Base-by-base conservation (phyloP, 2,329 filamentous ascomycete species). In the Arthrinium phaeospermum region DNA sequence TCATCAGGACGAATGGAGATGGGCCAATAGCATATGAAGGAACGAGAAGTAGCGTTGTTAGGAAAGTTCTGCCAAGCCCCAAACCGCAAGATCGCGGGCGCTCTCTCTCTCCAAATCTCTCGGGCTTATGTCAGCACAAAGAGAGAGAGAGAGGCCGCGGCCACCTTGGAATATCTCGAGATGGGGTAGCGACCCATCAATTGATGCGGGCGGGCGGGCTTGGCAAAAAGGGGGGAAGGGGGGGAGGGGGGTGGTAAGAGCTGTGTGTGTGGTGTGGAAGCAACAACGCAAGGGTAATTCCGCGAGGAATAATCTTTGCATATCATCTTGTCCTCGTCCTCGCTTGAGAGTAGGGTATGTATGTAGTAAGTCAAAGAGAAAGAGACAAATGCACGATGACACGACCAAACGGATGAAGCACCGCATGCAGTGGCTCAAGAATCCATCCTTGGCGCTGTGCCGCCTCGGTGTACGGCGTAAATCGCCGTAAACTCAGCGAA, bases 91-190 rank as follows among this genome's bases (percentile, higher is more conserved):
- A 64, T 64, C 57, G 30, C 16, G 34, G 27, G 27, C 27, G 27
- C 27, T 30, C 53, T 6, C n/a, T 6, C n/a, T 12, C 47, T 22
- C 49, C 24, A 16, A 19, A 34, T 12, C 22, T 61, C 27, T 8
- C 53, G 6, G 27, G 53, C 53, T 61, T 61, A 61, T 61, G 53
- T 61, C 53, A 61, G 53, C 53, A 61, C 53, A 16, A 61, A 61
- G 14, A 16, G 53, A 30, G 37, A 10, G 37, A 10, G 37, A 41
- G 37, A 41, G 37, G 10, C 37, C 30, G 16, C 53, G 53, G n/a
- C 53, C 53, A 37, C 53, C 27, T 37, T 37, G 53, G 30, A 30
- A 57, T n/a, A 7, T 34, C 51, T 61, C 16, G 24, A 53, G 24
- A 53, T 22, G 8, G 46, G 46, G 46, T 41, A 41, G 22, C 46